Base-by-base conservation (phyloP, 495 filamentous ascomycete genomes). In the Venustampulla echinocandica region DNA sequence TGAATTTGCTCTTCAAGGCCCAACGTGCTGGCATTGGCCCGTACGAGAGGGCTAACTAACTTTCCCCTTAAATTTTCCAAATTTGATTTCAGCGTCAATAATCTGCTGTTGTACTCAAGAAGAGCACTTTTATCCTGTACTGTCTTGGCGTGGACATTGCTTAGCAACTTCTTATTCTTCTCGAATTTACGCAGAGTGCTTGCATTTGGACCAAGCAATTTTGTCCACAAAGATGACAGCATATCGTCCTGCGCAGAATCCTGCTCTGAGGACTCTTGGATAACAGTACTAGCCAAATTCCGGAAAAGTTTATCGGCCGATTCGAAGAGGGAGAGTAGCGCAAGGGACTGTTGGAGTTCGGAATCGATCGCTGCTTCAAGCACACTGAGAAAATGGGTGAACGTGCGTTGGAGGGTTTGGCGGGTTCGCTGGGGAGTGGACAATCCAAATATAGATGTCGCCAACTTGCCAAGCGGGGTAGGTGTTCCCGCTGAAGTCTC, bases 351-450 rank as follows among this genome's bases (percentile, higher is more conserved):
- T 15, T 76, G 76, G 4, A 95, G 69, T 59, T 95, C 88, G 53
- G 71, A 84, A 54, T 81, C 80, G 61, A 95, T 93, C 32, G 81
- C 82, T 49, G 94, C 87, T 64, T 95, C 89, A 2, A 95, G 74
- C 0, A 90, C 81, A n/a, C 75, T 73, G 6, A 95, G 69, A 60
- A 94, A 90, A 57, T 93, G 85, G 57, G 81, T 80, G 56, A 95
- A 95, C 13, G 87, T 90, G 32, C 85, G 79, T 35, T 87, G 86
- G 4, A 95, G 74, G 1, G 88, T 85, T 9, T 76, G 67, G 13
- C 77, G 78, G n/a, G 85, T 90, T 51, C 80, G 81, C 57, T 95
- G 86, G 1, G 81, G 76, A 2, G 76, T 71, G 0, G 86, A 85
- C 38, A 79, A 76, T n/a, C 89, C 89, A 45, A 95, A 83, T 30